phyloP scores from a whole-genome alignment of 1,284 basidiomycete species.

The Fomitopsis schrenkii region DNA sequence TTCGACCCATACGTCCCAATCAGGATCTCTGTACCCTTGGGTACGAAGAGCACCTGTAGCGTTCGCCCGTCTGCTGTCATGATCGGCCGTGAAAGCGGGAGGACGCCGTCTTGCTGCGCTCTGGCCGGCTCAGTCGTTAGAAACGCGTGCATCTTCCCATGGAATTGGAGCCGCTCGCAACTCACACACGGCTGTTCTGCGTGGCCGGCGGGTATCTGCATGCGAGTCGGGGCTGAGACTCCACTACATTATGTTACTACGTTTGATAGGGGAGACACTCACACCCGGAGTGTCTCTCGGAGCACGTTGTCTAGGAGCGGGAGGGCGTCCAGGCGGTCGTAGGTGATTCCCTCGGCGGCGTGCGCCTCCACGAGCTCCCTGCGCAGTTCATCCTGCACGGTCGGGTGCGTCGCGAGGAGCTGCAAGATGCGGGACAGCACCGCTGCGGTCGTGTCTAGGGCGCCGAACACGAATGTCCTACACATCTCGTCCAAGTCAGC shows the following conservation, averaged over 20 bases:
- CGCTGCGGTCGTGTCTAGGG: slow-evolving; percentile 15
- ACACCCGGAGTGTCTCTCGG: slow-evolving; percentile 24
- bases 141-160: slow-evolving; percentile 4
- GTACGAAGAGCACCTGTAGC: slow-evolving; percentile 10
- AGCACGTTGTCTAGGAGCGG: slow-evolving; percentile 27
- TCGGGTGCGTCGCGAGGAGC: slow-evolving; percentile 1
- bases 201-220: background rate
- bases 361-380: background rate
- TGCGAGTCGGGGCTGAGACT: too few species aligned
- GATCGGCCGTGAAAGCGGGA: slow-evolving; percentile 10
- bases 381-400: slow-evolving; percentile 6
- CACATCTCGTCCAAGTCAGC: background rate
- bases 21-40: slow-evolving; percentile 7
- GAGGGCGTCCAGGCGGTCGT: slow-evolving; percentile 23
- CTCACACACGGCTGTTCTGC: background rate
- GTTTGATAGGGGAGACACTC: background rate
- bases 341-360: slow-evolving; percentile 13
- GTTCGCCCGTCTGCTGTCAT: slow-evolving; percentile 8
- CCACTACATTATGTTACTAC: too few species aligned
- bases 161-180: background rate
- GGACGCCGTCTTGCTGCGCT: slow-evolving; percentile 3
- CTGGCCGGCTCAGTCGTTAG: background rate
- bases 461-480: slow-evolving; percentile 11
- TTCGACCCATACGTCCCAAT: slow-evolving; percentile 13
- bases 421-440: background rate